Base-by-base conservation (phyloP, 2,329 filamentous ascomycete species). In the Aspergillus tubingensis region DNA sequence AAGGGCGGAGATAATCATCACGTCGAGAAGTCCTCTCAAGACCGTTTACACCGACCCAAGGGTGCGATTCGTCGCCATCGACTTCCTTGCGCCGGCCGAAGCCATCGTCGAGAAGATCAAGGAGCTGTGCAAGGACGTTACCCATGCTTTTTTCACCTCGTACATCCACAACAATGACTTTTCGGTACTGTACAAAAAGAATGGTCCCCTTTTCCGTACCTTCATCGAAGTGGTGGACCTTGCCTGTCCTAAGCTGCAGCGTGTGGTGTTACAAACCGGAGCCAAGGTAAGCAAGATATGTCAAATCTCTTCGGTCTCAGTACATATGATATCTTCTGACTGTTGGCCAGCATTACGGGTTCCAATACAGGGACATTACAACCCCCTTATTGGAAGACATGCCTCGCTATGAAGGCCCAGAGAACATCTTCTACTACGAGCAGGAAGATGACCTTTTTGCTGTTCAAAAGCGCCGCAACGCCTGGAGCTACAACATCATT, bases 61-160 rank as follows among this genome's bases (percentile, higher is more conserved):
- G 15, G 15, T 39, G 38, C 38, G 38, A 13, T 75, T 74, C 50
- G 53, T 76, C 1, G 69, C 72, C 1, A 51, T 74, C 0, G 74
- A 76, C 54, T 76, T 74, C 57, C 54, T 66, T 23, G 53, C 63
- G 0, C 51, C 61, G 0, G 50, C 61, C 2, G 62, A 69, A 6
- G 51, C 49, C 2, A 64, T 76, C 5, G 57, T 62, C 4, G 43
- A 41, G 5, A 51, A 57, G 8, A 55, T 76, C 54, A 53, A 44
- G 27, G 19, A 56, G 0, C 23, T 62, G 21, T 76, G 71, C 32
- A 52, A 39, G 1, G 63, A 67, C n/a, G 70, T 76, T 7, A 75
- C 73, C 0, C 73, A 76, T 51, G 68, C 72, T 2, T 76, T 66
- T 60, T 76, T 72, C 57, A 65, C 70, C 2, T 74, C 74, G 0